Percentiles rank a stretch among this genome's conserved stretches.
Evolutionary conservation across 2,329 filamentous ascomycete genomes (phyloP).

Genomic region (Penicillium griseofulvum): DNA sequence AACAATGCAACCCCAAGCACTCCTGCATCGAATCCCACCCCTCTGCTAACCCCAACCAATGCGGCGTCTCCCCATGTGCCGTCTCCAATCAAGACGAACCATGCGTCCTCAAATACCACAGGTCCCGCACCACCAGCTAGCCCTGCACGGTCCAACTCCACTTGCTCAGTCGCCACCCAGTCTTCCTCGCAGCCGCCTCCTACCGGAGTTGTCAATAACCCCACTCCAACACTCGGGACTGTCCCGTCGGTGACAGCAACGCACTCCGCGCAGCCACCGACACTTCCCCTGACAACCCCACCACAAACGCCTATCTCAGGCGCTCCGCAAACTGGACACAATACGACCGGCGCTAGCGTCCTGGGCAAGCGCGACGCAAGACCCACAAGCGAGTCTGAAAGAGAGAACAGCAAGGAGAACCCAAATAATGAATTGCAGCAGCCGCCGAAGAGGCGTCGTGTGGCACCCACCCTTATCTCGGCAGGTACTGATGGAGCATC

Average conservation of each 20-base stretch:
- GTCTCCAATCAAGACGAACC: constrained; percentile 56
- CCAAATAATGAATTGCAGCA: constrained; percentile 45
- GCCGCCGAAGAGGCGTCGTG: constrained; percentile 65
- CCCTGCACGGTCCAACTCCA: constrained; percentile 80
- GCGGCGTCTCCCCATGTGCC: constrained; percentile 54
- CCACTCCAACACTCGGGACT: constrained; percentile 72
- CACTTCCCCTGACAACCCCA: constrained; percentile 77
- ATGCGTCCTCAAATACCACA: constrained; percentile 52
- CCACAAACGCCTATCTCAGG: constrained; percentile 73
- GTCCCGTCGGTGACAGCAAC: constrained; percentile 74
- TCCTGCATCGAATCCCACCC: constrained; percentile 63
- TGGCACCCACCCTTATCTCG: constrained; percentile 65
- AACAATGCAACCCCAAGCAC: constrained; percentile 39
- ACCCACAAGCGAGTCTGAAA: constrained; percentile 44
- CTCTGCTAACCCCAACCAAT: constrained; percentile 68
- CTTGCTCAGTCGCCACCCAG: constrained; percentile 71
- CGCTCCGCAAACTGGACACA: constrained; percentile 47
- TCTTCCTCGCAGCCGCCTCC: constrained; percentile 43
- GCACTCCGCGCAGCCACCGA: constrained; percentile 54
- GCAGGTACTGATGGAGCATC: constrained; percentile 18
- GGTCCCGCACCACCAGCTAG: constrained; percentile 69
- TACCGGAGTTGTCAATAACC: constrained; percentile 65
- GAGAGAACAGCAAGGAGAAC: constrained; percentile 40
- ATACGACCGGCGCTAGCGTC: constrained; percentile 54
- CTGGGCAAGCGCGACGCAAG: constrained; percentile 51